A percentile compares a stretch with the other conserved stretches of the same genome.
These are phyloP conservation scores for Onygenales sp. DNA, from an alignment of 2,329 filamentous ascomycete species.

Conservation along the genomic window DNA sequence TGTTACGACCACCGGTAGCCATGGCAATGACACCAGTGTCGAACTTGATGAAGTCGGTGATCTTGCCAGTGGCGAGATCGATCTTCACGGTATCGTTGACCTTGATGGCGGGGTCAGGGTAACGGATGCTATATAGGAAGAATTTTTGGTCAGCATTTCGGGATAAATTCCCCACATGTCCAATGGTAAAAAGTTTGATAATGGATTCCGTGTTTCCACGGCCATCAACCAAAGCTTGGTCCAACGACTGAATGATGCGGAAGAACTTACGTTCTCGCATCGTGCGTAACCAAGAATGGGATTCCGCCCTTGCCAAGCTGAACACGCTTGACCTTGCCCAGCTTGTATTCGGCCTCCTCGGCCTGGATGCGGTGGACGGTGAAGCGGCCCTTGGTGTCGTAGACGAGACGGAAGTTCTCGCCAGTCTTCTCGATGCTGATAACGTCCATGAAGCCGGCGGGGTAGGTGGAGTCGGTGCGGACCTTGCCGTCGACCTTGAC, in stretches of 20 bases:
- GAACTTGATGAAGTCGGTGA: slow-evolving; percentile 96
- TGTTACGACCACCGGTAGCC: slow-evolving; percentile 99
- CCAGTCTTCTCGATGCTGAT: slow-evolving; percentile 99
- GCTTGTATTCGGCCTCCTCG: slow-evolving; percentile 99
- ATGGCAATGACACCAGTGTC: slow-evolving; percentile 97
- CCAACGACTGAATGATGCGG: slow-evolving; percentile 99
- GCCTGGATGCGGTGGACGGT: slow-evolving; percentile 98
- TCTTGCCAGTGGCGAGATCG: slow-evolving; percentile 92
- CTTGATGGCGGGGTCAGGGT: slow-evolving; percentile 96
- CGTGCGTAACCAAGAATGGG: slow-evolving; percentile 99
- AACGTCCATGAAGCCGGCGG: slow-evolving; percentile 98
- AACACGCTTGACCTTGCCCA: slow-evolving; percentile 99
- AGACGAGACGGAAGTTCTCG: slow-evolving; percentile 99
- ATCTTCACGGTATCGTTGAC: slow-evolving; percentile 99
- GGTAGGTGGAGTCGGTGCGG: slow-evolving; percentile 96
- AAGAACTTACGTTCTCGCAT: slow-evolving; percentile 99
- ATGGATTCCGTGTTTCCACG: slow-evolving; percentile 20
- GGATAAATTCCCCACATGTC: not conserved
- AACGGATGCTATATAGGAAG: slow-evolving; percentile 69
- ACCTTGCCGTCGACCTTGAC: slow-evolving; percentile 99
- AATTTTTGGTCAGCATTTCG: slow-evolving; percentile 26
- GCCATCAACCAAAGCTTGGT: slow-evolving; percentile 85
- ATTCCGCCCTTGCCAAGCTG: slow-evolving; percentile 99
- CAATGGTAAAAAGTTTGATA: not conserved
- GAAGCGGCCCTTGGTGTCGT: slow-evolving; percentile 99